Percentiles rank a stretch among this genome's conserved stretches.
These are phyloP conservation scores for Phytophthora multivora DNA, from an alignment of 352 stramenopile genomes.

Conservation along the genomic window DNA sequence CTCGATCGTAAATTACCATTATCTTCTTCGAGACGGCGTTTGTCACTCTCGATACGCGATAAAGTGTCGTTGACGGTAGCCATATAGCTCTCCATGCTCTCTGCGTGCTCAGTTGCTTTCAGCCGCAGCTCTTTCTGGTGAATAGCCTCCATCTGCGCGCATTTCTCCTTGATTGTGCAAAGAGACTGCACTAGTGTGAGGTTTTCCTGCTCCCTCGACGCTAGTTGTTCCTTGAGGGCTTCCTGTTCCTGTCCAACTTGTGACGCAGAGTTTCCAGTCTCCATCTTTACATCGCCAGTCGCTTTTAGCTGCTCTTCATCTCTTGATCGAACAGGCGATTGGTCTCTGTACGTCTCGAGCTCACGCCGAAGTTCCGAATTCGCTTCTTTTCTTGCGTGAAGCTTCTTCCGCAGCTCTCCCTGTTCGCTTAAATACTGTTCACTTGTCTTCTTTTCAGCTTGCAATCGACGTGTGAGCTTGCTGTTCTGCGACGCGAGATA, in stretches of 20 bases:
- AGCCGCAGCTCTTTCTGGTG: conserved; percentile 24
- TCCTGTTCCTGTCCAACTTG: conserved; percentile 5
- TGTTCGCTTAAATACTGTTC: conserved; percentile 28
- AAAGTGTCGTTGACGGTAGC: conserved; percentile 35
- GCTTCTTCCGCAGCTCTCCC: conserved; percentile 23
- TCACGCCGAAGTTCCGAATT: conserved; percentile 24
- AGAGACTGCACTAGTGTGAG: conserved; percentile 49
- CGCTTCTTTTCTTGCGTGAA: conserved; percentile 20
- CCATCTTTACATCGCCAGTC: neutral
- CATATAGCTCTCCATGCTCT: conserved; percentile 40
- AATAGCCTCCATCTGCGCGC: conserved; percentile 26
- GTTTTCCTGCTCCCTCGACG: conserved; percentile 50
- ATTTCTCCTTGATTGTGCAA: conserved; percentile 42
- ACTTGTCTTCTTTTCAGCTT: conserved; percentile 26
- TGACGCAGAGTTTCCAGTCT: neutral
- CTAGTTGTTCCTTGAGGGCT: conserved; percentile 26
- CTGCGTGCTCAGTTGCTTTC: conserved; percentile 29
- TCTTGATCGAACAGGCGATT: conserved; percentile 2
- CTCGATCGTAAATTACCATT: conserved; percentile 20
- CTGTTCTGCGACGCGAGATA: conserved; percentile 37
- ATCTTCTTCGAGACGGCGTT: conserved; percentile 26
- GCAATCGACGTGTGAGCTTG: conserved; percentile 31
- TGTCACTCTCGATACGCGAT: conserved; percentile 36
- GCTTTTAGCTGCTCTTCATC: neutral
- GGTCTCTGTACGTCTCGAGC: conserved; percentile 11